Percentiles rank a stretch among this genome's conserved stretches.
These are phyloP conservation scores for Actinomortierella wolfii DNA, from an alignment of 371 early-diverging fungal genomes.

Conservation along the genomic window DNA sequence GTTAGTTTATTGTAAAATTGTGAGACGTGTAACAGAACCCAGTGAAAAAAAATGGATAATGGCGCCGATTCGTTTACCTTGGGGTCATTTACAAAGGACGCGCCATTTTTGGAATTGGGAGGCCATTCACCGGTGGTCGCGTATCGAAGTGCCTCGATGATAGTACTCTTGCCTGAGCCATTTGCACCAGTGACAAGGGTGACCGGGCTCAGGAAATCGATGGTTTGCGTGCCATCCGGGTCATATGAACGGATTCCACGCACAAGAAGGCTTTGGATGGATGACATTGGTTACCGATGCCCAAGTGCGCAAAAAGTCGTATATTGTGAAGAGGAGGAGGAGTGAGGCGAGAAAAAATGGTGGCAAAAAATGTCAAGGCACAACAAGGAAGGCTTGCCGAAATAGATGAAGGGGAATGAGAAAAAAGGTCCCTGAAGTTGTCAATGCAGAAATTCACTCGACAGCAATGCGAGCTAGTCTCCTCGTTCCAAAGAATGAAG, in stretches of 20 bases:
- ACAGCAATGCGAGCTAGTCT: too few relatives aligned
- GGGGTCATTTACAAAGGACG: constrained; percentile 97
- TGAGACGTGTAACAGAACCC: background rate
- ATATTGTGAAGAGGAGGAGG: constrained; percentile 4
- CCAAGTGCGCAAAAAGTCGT: constrained; percentile 3
- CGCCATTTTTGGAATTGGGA: constrained; percentile 90
- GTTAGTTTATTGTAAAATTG: too few relatives aligned
- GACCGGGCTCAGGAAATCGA: constrained; percentile 93
- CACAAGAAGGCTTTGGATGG: constrained; percentile 49
- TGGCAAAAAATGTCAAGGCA: constrained; percentile 5
- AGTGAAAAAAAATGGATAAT: background rate
- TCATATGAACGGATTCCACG: constrained; percentile 97
- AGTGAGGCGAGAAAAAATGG: too few relatives aligned
- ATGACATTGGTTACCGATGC: constrained; percentile 4
- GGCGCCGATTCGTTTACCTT: constrained; percentile 60
- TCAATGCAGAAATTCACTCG: too few relatives aligned
- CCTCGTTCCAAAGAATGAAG: too few relatives aligned
- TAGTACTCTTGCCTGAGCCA: constrained; percentile 99
- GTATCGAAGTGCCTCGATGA: constrained; percentile 99
- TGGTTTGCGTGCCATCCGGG: constrained; percentile 77
- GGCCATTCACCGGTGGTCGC: constrained; percentile 97
- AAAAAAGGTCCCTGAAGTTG: too few relatives aligned
- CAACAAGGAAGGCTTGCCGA: too few relatives aligned
- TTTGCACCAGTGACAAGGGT: constrained; percentile 99
- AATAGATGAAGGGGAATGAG: too few relatives aligned